Base-by-base conservation (phyloP, 73 alveolate genomes). In the Paramecium sexaurelia region DNA sequence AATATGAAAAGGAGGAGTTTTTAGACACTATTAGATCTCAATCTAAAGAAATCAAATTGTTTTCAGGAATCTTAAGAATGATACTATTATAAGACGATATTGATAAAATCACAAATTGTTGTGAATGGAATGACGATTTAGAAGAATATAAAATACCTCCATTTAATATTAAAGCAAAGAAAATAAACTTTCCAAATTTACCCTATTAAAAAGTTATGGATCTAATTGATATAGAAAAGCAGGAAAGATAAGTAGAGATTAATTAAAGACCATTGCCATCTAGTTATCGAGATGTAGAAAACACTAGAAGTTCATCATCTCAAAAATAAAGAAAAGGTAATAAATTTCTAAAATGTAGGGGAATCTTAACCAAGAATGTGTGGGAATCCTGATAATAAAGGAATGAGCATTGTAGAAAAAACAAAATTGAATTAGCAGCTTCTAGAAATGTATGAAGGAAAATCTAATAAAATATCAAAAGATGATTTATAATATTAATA, bases 131-230 rank as follows among this genome's bases (percentile, higher is more conserved):
- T 91, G 95, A 91, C 3, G 92, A 85, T 10, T 43, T 35, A 24
- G 51, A 75, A 35, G 91, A 55, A n/a, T 93, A 93, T 20, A 91
- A 92, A 55, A 40, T 91, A 32, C 96, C 96, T 37, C 83, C 93
- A 8, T 93, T 93, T 43, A 67, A 39, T 9, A 39, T 92, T 11
- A 82, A 92, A 22, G 39, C 91, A 9, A 92, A 92, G 32, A 91
- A 92, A 24, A 51, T 55, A 4, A 51, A 45, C 33, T 92, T 89
- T 15, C 96, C 96, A 19, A 92, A 86, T 19, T 43, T 92, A 1
- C 92, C 94, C 29, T 73, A 43, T 24, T 75, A 75, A 88, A 20
- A 88, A 88, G 94, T 45, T 2, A 61, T 26, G 43, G 83, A 61
- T 24, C 9, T 61, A 61, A 32, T 61, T 26, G 83, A 61, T 32